Evolutionary conservation across 2,329 filamentous ascomycete species (phyloP).

Genomic region (Lachnellula suecica): DNA sequence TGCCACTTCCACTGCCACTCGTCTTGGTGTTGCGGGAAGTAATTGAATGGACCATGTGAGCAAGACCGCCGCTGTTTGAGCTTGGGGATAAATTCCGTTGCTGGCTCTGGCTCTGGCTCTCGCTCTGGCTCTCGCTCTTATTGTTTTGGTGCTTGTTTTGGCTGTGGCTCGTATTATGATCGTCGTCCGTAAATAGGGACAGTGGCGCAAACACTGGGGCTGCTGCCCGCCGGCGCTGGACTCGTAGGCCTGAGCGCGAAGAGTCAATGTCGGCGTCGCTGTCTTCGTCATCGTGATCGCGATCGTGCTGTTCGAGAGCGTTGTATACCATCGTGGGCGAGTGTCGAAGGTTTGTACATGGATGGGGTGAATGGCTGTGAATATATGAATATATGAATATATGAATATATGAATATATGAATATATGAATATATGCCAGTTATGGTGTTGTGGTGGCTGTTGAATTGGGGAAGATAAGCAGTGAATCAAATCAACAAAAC

Average conservation of each 20-base stretch:
- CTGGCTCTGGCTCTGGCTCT: slow-evolving; percentile 9
- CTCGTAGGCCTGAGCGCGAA: background rate
- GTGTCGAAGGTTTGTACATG: too few species aligned
- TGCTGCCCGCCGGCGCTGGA: too few species aligned
- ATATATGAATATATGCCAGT: too few species aligned
- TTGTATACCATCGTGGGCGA: slow-evolving; percentile 16
- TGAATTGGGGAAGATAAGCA: too few species aligned
- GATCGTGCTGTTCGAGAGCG: slow-evolving; percentile 12
- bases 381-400: too few species aligned
- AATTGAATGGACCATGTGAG: slow-evolving; percentile 14
- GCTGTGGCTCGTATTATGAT: slow-evolving; percentile 16
- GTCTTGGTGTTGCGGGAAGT: slow-evolving; percentile 7
- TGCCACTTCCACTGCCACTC: slow-evolving; percentile 15
- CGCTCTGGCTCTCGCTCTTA: too few species aligned
- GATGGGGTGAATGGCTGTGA: too few species aligned
- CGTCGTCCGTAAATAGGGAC: slow-evolving; percentile 25
- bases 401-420: too few species aligned
- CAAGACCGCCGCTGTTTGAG: slow-evolving; percentile 3
- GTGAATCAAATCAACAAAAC: too few species aligned
- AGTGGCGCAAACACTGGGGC: slow-evolving; percentile 9
- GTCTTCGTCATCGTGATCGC: slow-evolving; percentile 2
- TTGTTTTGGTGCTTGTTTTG: too few species aligned
- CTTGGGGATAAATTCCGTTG: slow-evolving; percentile 10
- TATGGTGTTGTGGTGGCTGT: too few species aligned
- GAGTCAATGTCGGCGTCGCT: background rate